Base-by-base conservation (phyloP, 768 basidiomycete genomes). In the Kwoniella botswanensis region DNA sequence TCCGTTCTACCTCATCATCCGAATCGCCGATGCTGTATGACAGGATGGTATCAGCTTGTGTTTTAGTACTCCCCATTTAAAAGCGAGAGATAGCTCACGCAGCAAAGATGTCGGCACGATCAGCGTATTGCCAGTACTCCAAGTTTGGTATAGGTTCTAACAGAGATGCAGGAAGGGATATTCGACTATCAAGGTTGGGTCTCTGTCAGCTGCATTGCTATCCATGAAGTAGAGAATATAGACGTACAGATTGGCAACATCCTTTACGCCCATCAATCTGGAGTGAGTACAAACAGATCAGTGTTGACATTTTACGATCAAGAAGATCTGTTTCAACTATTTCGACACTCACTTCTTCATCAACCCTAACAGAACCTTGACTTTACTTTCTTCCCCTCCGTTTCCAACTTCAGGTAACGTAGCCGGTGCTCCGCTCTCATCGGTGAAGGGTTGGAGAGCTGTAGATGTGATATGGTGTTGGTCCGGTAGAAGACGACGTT, bases 81-180 rank as follows among this genome's bases (percentile, higher is more conserved):
- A 35, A 55, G 15, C 26, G 54, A 7, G 52, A 24, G 29, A 13
- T 18, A 22, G 89, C 91, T 86, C 82, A 97, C 94, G 93, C 90
- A 78, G 91, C 91, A 79, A 98, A 94, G 56, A 93, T 85, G 84
- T 97, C 94, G 7, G 94, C 92, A 75, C 93, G 87, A 84, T 96
- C 94, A 58, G 93, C 86, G 76, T 94, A 95, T 74, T 93, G 90
- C 93, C 93, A 97, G 85, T 94, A 98, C 85, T 98, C 95, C 62
- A 98, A 88, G 85, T 98, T 98, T 4, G 95, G 95, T 75, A 95
- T 88, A 3, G 95, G 95, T 82, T 97, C 95, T 54, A 98, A 88
- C 59, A 98, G 84, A 56, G 93, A 95, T 15, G 95, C 94, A 2
- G 95, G 95, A 52, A 98, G 85, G 0, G 94, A 97, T 35, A 98